Evolutionary conservation across 2,329 filamentous ascomycete species (phyloP), one percentile per base, ranked within the genome.

Genomic region (Pseudogymnoascus destructans): DNA sequence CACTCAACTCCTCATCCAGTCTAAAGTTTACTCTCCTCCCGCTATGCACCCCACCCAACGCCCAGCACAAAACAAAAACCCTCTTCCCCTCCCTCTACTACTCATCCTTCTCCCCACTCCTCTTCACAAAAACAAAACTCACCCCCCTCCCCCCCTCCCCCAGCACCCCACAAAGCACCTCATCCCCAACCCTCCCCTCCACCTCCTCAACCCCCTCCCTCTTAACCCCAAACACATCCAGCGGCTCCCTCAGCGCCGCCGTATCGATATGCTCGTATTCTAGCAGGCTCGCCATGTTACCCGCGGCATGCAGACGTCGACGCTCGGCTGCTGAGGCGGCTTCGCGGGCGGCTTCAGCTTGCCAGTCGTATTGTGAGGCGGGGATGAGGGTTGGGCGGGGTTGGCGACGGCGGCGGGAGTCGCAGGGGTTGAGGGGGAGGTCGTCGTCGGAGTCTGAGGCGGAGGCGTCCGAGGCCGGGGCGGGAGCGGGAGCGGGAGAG

Each of bases 181-280:
- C 71, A 63, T 82, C 79, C 58, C 78, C 75, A 35, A 81, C 67
- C 10, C 64, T 62, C 32, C 63, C 63, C 54, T 66, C 66, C 9
- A 64, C 64, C 52, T 69, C 68, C 30, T 65, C 68, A 27, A 73
- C 65, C 52, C 70, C 69, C 9, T 68, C 68, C 35, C 59, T 62
- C 38, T 69, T 68, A 35, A 61, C 64, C n/a, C 64, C 64, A 55
- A 65, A 67, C 1, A 68, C 62, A 61, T 69, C 65, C 46, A 69
- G 63, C 9, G 65, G 66, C 10, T 69, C 68, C 17, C 68, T 66
- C 57, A 72, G 66, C 4, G 66, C 62, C 1, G 70, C 65, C 8
- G 73, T 72, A 60, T 80, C 75, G 32, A 81, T 70, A 64, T 81
- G 79, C 5, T 68, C 68, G 62, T 79, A 81, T 60, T 75, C 72